Evolutionary conservation across 306 rosid species (phyloP).

Genomic region (Sicyos edulis): DNA sequence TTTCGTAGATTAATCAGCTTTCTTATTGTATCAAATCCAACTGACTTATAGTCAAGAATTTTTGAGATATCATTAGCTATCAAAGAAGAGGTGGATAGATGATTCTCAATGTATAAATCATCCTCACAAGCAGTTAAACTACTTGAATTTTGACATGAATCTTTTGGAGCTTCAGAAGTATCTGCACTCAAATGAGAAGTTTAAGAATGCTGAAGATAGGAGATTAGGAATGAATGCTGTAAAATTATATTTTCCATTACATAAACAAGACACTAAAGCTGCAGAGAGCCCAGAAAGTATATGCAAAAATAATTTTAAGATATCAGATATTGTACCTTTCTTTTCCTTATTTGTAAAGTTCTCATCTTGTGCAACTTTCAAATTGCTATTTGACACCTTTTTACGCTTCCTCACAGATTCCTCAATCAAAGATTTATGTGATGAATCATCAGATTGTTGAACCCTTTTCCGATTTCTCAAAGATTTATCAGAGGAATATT

Average conservation of each 20-base stretch:
- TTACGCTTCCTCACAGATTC: conserved; percentile 45
- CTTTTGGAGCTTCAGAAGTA: conserved; percentile 19
- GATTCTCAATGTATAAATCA: conserved; percentile 17
- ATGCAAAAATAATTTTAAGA: conserved; percentile 18
- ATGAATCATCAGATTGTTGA: conserved; percentile 33
- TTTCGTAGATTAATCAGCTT: conserved; percentile 36
- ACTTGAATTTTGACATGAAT: conserved; percentile 27
- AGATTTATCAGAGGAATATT: conserved; percentile 42
- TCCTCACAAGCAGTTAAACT: conserved; percentile 30
- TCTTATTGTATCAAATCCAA: conserved; percentile 30
- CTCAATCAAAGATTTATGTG: conserved; percentile 33
- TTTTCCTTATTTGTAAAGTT: conserved; percentile 28
- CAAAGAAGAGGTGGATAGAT: conserved; percentile 22
- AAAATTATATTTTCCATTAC: neutral
- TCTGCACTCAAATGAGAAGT: conserved; percentile 34
- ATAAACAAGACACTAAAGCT: neutral
- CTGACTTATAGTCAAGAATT: conserved; percentile 21
- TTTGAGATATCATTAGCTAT: conserved; percentile 19
- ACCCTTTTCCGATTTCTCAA: conserved; percentile 70
- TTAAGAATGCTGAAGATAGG: conserved; percentile 26
- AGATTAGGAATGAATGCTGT: conserved; percentile 7
- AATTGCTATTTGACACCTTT: conserved; percentile 40
- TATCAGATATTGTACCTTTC: conserved; percentile 45
- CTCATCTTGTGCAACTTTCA: conserved; percentile 37
- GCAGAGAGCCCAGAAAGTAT: conserved; percentile 4